Percentiles rank a stretch among this genome's conserved stretches.
phyloP scores from a whole-genome alignment of 2,329 filamentous ascomycete species.

The Fusarium kyushuense region DNA sequence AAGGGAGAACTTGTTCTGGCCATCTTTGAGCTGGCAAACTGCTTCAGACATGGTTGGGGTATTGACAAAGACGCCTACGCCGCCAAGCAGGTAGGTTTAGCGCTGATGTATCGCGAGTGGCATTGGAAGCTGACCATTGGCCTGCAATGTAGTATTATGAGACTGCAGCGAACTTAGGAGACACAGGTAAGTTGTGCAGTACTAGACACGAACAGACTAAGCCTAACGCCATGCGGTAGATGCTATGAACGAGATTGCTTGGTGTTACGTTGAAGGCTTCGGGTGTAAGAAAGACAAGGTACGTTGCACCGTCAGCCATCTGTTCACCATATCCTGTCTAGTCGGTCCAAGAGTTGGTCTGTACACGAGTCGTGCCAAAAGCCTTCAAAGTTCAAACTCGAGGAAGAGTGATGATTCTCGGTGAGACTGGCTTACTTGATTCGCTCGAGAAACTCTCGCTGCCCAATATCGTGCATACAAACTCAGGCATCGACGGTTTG shows the following conservation, averaged over 20 bases:
- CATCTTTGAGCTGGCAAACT: constrained; percentile 94
- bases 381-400: not conserved
- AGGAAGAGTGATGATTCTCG: constrained; percentile 19
- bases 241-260: constrained; percentile 96
- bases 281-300: constrained; percentile 99
- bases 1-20: constrained; percentile 97
- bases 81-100: constrained; percentile 71
- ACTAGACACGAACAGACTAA: constrained; percentile 3
- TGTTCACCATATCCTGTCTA: constrained; percentile 15
- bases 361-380: constrained; percentile 20
- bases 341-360: constrained; percentile 11
- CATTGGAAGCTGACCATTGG: constrained; percentile 20
- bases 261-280: constrained; percentile 97
- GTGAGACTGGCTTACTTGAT: constrained; percentile 34
- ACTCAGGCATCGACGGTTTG: constrained; percentile 26
- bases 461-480: constrained; percentile 28
- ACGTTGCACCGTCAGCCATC: constrained; percentile 56
- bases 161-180: constrained; percentile 94
- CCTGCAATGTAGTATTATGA: constrained; percentile 82
- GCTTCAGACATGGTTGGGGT: constrained; percentile 95
- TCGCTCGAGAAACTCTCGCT: constrained; percentile 20
- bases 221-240: constrained; percentile 62
- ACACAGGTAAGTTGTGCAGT: constrained; percentile 70
- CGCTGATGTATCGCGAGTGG: not conserved
- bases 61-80: constrained; percentile 87